Percentiles rank a stretch among this genome's conserved stretches.
Evolutionary conservation across 208 protist species (phyloP).

Genomic region (Acanthamoeba culbertsoni): DNA sequence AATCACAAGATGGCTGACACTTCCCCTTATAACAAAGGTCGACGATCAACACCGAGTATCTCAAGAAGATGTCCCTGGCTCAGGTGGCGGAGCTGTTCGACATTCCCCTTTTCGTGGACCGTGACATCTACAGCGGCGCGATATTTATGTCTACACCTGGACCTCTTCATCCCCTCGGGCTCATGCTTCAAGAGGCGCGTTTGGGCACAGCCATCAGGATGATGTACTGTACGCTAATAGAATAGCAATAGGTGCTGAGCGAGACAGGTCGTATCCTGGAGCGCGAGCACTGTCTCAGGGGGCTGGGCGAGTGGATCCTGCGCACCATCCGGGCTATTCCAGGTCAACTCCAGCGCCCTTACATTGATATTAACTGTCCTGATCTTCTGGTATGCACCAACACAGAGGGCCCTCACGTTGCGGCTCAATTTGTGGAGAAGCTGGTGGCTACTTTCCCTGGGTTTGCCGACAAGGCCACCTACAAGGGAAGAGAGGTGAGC

Average conservation of each 20-base stretch:
- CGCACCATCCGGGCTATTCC: background rate
- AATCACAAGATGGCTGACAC: background rate
- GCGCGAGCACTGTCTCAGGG: background rate
- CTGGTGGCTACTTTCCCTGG: conserved; percentile 59
- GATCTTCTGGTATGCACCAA: background rate
- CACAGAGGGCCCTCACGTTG: background rate
- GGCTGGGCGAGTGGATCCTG: conserved; percentile 1
- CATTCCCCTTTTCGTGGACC: conserved; percentile 45
- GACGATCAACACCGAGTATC: conserved; percentile 34
- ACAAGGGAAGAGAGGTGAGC: background rate
- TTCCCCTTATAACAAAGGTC: background rate
- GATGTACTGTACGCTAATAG: too few species aligned
- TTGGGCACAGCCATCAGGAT: too few species aligned
- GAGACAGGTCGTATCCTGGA: background rate
- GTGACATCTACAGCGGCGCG: background rate
- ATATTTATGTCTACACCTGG: conserved; percentile 9
- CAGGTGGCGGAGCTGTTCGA: conserved; percentile 54
- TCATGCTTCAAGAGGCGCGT: background rate
- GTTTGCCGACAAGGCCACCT: conserved; percentile 52
- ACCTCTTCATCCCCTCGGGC: background rate
- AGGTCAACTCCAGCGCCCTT: background rate
- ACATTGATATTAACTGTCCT: background rate
- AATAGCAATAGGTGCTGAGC: background rate
- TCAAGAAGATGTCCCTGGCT: conserved; percentile 51
- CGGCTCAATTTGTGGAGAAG: conserved; percentile 5